Percentiles rank a stretch among this genome's conserved stretches.
phyloP scores from a whole-genome alignment of 768 basidiomycete genomes.

The Asterophora lycoperdoides region DNA sequence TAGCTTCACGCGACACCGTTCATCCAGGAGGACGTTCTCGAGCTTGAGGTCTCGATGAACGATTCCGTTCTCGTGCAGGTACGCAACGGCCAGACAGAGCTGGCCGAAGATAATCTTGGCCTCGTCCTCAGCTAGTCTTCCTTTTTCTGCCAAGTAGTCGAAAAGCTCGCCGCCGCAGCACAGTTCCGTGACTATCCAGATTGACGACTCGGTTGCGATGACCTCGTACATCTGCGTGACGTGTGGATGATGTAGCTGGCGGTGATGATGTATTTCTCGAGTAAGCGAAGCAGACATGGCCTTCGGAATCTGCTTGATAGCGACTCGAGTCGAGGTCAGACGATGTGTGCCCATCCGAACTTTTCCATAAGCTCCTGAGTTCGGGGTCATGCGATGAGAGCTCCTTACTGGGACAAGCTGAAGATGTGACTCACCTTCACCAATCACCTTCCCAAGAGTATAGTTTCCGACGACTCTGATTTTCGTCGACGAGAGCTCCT shows the following conservation, averaged over 20 bases:
- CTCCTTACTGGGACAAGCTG: slow-evolving; percentile 1
- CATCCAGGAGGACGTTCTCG: slow-evolving; percentile 91
- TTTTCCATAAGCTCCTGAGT: slow-evolving; percentile 88
- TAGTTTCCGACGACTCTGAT: slow-evolving; percentile 93
- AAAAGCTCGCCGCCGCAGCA: slow-evolving; percentile 97
- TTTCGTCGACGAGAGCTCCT: slow-evolving; percentile 88
- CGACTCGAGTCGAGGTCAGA: slow-evolving; percentile 85
- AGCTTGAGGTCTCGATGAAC: slow-evolving; percentile 97
- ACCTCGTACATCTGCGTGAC: slow-evolving; percentile 97
- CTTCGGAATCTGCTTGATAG: slow-evolving; percentile 98
- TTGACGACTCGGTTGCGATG: slow-evolving; percentile 90
- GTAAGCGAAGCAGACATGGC: slow-evolving; percentile 87
- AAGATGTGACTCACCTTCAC: slow-evolving; percentile 65
- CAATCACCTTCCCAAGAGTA: slow-evolving; percentile 89
- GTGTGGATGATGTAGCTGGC: slow-evolving; percentile 92
- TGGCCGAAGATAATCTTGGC: slow-evolving; percentile 91
- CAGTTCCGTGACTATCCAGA: slow-evolving; percentile 97
- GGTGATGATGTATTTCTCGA: slow-evolving; percentile 97
- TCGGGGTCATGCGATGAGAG: slow-evolving; percentile 6
- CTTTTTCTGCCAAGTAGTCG: slow-evolving; percentile 96
- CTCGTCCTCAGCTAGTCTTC: slow-evolving; percentile 81
- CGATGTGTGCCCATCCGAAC: slow-evolving; percentile 94
- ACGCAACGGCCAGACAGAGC: slow-evolving; percentile 87
- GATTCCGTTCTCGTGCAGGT: slow-evolving; percentile 88
- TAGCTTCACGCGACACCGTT: slow-evolving; percentile 85